Conservation (phyloP, 176 grass and related monocot genomes). For the Avena insularis region DNA sequence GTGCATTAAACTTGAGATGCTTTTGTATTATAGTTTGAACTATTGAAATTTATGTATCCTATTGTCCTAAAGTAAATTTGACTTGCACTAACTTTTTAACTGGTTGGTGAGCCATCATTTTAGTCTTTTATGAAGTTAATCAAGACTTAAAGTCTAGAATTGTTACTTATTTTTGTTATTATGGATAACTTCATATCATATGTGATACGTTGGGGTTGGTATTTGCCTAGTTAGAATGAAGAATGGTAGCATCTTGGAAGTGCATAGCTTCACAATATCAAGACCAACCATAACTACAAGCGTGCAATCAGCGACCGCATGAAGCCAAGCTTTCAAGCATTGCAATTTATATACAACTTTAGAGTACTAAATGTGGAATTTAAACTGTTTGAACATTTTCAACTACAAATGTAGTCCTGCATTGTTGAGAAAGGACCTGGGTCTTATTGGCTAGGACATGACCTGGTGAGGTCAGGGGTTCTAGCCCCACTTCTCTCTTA, state of each 20-base stretch:
- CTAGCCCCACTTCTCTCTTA: background rate
- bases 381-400: background rate
- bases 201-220: background rate
- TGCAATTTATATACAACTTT: background rate
- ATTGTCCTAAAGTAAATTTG: constrained; percentile 23
- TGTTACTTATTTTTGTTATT: background rate
- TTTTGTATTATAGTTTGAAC: background rate
- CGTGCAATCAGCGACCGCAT: background rate
- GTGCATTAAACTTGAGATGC: background rate
- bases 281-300: background rate
- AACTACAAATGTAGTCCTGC: background rate
- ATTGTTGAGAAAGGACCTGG: background rate
- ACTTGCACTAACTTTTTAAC: constrained; percentile 10
- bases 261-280: background rate
- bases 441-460: background rate
- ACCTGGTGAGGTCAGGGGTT: background rate
- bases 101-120: background rate
- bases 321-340: background rate
- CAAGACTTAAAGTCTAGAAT: background rate
- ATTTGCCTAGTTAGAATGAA: constrained; percentile 13
- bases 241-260: background rate
- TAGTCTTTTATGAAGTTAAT: constrained; percentile 22
- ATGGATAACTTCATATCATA: constrained; percentile 3
- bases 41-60: background rate
- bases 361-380: background rate